These are phyloP conservation scores for Myriosclerotinia duriaeana DNA, from an alignment of 2,329 filamentous ascomycete species.

Conservation along the genomic window DNA sequence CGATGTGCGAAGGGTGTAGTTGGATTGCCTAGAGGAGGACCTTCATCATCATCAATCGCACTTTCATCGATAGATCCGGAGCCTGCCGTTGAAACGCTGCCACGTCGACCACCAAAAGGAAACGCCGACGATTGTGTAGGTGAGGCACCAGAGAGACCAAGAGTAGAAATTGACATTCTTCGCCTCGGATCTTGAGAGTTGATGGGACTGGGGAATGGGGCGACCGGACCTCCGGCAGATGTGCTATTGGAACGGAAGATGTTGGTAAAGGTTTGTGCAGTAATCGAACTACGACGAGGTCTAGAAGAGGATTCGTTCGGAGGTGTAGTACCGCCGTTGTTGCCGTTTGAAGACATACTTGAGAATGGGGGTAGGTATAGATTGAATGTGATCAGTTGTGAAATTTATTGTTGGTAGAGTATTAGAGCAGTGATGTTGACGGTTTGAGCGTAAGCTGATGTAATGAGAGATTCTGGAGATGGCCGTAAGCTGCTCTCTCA, in stretches of 20 bases:
- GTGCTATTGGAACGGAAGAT: slow-evolving; percentile 57
- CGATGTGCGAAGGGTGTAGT: slow-evolving; percentile 76
- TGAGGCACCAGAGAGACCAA: slow-evolving; percentile 71
- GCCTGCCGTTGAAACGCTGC: slow-evolving; percentile 67
- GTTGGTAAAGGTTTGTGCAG: slow-evolving; percentile 43
- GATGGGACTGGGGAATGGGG: slow-evolving; percentile 51
- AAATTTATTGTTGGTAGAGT: neutral
- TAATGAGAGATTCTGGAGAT: slow-evolving; percentile 30
- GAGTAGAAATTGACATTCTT: slow-evolving; percentile 70
- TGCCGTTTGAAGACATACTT: slow-evolving; percentile 47
- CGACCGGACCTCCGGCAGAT: slow-evolving; percentile 44
- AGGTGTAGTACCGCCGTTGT: slow-evolving; percentile 44
- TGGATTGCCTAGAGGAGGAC: slow-evolving; percentile 56
- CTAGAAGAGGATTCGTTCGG: slow-evolving; percentile 44
- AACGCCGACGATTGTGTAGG: slow-evolving; percentile 56
- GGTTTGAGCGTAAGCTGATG: neutral
- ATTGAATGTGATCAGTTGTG: neutral
- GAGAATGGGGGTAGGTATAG: too few relatives aligned
- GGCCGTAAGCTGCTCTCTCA: slow-evolving; percentile 33
- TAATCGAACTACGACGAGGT: slow-evolving; percentile 49
- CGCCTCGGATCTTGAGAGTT: slow-evolving; percentile 55
- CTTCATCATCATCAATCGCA: slow-evolving; percentile 66
- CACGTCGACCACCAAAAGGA: slow-evolving; percentile 57
- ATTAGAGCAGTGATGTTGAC: neutral
- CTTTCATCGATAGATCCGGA: slow-evolving; percentile 68